Evolutionary conservation across 208 protist genomes (phyloP).

Genomic region (Phytomonas sp.): DNA sequence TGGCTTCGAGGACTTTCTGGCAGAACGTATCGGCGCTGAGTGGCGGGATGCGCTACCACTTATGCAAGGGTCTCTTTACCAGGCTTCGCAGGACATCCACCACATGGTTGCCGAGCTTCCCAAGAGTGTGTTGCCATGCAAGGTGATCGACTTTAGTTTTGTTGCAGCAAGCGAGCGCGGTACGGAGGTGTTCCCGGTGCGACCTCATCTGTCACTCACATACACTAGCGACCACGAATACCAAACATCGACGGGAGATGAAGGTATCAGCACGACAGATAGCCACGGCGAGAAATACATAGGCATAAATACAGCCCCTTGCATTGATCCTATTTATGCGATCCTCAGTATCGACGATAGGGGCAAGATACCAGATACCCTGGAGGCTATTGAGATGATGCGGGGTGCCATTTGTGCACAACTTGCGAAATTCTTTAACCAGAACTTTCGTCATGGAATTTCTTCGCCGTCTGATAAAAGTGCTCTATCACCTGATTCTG

Average conservation of each 20-base stretch:
- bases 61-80: slow-evolving; percentile 45
- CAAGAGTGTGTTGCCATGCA: slow-evolving; percentile 58
- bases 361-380: slow-evolving; percentile 73
- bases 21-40: slow-evolving; percentile 62
- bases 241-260: neutral
- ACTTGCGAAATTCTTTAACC: slow-evolving; percentile 63
- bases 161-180: slow-evolving; percentile 59
- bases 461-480: neutral
- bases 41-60: slow-evolving; percentile 61
- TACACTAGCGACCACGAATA: slow-evolving; percentile 34
- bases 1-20: slow-evolving; percentile 50
- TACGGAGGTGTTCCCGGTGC: slow-evolving; percentile 64
- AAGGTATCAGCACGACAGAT: slow-evolving; percentile 11
- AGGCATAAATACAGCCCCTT: slow-evolving; percentile 46
- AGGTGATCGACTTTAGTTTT: slow-evolving; percentile 63
- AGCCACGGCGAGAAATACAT: slow-evolving; percentile 33
- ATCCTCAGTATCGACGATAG: slow-evolving; percentile 82
- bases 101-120: slow-evolving; percentile 54
- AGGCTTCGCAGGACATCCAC: slow-evolving; percentile 53
- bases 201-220: slow-evolving; percentile 74
- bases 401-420: slow-evolving; percentile 83
- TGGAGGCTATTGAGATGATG: slow-evolving; percentile 77
- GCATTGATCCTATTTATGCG: slow-evolving; percentile 67
- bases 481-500: neutral
- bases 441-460: slow-evolving; percentile 21